A percentile compares a stretch with the other conserved stretches of the same genome.
Conservation (phyloP, 2,329 filamentous ascomycete species). For the Chlorencoelia australis region DNA sequence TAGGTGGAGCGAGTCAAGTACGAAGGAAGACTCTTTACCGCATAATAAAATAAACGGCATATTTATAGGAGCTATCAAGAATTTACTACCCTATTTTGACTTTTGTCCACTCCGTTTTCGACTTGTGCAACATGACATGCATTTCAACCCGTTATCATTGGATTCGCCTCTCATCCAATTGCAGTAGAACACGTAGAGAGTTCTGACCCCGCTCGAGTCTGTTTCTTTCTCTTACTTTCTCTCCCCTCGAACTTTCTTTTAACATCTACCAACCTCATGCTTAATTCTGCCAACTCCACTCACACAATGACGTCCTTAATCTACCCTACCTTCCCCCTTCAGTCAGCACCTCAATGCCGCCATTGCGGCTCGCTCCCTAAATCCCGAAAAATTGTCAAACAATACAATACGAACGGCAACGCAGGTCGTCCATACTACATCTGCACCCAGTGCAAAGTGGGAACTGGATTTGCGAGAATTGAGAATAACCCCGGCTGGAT, state of each 20-base stretch:
- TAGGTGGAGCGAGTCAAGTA: too few species aligned
- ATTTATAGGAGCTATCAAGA: not conserved
- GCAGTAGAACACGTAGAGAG: not conserved
- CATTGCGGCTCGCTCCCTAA: not conserved
- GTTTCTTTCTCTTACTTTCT: not conserved
- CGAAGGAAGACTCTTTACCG: not conserved
- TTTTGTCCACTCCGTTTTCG: not conserved
- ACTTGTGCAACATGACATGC: not conserved
- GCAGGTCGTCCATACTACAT: not conserved
- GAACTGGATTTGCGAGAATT: too few species aligned
- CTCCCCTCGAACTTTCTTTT: not conserved
- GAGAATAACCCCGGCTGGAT: not conserved
- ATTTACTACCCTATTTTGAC: not conserved
- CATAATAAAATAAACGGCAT: not conserved
- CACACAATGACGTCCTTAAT: not conserved
- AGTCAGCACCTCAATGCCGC: not conserved
- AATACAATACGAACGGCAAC: constrained; percentile 1
- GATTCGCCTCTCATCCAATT: not conserved
- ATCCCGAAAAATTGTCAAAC: not conserved
- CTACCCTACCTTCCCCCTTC: not conserved
- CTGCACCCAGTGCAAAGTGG: not conserved
- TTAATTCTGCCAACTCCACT: not conserved
- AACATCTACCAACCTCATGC: not conserved
- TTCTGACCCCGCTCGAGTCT: not conserved
- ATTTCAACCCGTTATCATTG: not conserved